These are phyloP conservation scores for Neurospora tetrasperma DNA, from an alignment of 495 filamentous ascomycete genomes.

Conservation along the genomic window DNA sequence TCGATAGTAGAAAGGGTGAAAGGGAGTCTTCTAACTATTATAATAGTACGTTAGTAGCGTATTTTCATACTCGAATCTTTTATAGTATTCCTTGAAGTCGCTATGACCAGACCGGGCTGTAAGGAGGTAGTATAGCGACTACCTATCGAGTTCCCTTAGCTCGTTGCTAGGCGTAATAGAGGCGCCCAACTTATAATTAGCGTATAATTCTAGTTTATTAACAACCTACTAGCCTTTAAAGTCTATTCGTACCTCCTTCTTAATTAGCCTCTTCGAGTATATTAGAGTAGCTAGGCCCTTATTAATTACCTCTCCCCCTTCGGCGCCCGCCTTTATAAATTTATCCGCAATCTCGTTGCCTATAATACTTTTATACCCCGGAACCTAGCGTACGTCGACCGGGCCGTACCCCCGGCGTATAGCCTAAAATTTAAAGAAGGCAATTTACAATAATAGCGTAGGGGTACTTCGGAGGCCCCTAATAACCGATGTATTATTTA, in stretches of 20 bases:
- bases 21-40: too few species aligned
- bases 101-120: too few species aligned
- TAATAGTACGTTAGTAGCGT: too few species aligned
- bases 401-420: neutral
- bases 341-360: neutral
- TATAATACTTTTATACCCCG: neutral
- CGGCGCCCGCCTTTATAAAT: neutral
- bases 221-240: neutral
- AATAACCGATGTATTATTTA: neutral
- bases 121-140: too few species aligned
- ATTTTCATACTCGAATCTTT: too few species aligned
- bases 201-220: neutral
- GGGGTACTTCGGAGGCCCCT: neutral
- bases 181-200: neutral
- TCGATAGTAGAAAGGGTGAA: too few species aligned
- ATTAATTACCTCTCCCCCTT: neutral
- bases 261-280: neutral
- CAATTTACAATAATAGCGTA: neutral
- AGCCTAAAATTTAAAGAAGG: neutral
- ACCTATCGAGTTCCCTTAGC: too few species aligned
- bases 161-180: neutral
- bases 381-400: neutral
- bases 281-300: neutral
- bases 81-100: too few species aligned
- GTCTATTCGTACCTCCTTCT: neutral